A percentile compares a stretch with the other conserved stretches of the same genome.
phyloP scores from a whole-genome alignment of 306 rosid species.

The Oemleria cerasiformis region DNA sequence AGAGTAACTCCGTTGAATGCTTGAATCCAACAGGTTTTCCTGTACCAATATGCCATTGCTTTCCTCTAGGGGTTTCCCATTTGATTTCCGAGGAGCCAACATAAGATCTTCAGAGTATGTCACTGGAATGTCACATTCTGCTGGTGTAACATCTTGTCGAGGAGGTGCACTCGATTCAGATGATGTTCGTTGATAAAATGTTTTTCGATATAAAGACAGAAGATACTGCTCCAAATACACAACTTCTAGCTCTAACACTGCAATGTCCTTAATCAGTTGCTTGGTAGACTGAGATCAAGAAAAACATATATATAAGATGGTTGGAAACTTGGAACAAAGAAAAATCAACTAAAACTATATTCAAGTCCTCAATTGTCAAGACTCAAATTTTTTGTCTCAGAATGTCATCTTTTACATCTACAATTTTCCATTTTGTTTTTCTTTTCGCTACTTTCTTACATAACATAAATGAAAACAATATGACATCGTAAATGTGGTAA shows the following conservation, averaged over 20 bases:
- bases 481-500: not conserved
- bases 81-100: conserved; percentile 38
- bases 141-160: conserved; percentile 30
- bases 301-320: conserved; percentile 19
- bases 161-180: conserved; percentile 15
- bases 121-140: conserved; percentile 39
- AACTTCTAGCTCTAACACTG: conserved; percentile 75
- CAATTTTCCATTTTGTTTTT: too few species aligned
- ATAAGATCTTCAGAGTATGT: conserved; percentile 24
- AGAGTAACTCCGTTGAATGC: conserved; percentile 68
- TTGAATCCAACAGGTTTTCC: conserved; percentile 51
- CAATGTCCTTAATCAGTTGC: conserved; percentile 76
- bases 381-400: too few species aligned
- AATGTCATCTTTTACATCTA: too few species aligned
- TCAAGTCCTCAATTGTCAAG: too few species aligned
- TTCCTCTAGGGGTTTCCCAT: conserved; percentile 36
- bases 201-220: conserved; percentile 70
- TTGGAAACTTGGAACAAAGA: conserved; percentile 10
- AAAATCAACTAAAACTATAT: not conserved
- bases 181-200: conserved; percentile 44
- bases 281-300: conserved; percentile 53
- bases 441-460: too few species aligned
- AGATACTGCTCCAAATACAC: conserved; percentile 69
- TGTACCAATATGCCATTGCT: conserved; percentile 37
- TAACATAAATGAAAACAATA: not conserved